These are phyloP conservation scores for Teratosphaeria epicoccoides DNA, from an alignment of 2,329 filamentous ascomycete species.

Conservation along the genomic window DNA sequence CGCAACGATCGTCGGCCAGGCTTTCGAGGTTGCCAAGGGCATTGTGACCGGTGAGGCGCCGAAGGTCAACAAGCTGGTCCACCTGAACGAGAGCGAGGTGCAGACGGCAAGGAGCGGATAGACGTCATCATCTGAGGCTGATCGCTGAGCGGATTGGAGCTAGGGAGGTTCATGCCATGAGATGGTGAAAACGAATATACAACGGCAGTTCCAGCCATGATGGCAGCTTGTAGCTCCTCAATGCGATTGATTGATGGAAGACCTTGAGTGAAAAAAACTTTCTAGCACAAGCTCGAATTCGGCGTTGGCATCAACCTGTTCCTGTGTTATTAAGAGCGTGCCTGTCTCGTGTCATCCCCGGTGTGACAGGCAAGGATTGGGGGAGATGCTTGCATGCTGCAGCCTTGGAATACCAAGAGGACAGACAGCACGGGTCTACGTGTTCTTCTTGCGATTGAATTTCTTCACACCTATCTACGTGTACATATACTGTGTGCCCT, in stretches of 20 bases:
- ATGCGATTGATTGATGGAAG: neutral
- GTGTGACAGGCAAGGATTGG: neutral
- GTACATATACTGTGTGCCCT: too few species aligned
- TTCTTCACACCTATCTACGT: too few species aligned
- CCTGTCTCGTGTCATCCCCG: neutral
- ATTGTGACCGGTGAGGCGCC: constrained; percentile 61
- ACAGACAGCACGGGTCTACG: neutral
- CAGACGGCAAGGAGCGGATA: constrained; percentile 27
- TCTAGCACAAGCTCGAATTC: neutral
- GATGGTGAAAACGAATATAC: neutral
- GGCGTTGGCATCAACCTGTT: neutral
- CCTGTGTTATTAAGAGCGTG: neutral
- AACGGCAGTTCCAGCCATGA: neutral
- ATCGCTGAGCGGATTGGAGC: too few species aligned
- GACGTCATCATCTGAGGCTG: neutral
- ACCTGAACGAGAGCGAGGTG: constrained; percentile 58
- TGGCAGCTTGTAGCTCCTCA: neutral
- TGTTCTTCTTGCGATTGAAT: neutral
- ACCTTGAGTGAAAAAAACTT: neutral
- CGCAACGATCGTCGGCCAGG: constrained; percentile 35
- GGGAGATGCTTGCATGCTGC: neutral
- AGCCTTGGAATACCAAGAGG: neutral
- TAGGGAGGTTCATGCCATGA: neutral
- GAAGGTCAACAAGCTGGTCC: constrained; percentile 62
- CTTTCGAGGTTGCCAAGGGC: constrained; percentile 65